Evolutionary conservation across 2,329 filamentous ascomycete species (phyloP), one percentile per base, ranked within the genome.

Genomic region (Ophiocordyceps sinensis): DNA sequence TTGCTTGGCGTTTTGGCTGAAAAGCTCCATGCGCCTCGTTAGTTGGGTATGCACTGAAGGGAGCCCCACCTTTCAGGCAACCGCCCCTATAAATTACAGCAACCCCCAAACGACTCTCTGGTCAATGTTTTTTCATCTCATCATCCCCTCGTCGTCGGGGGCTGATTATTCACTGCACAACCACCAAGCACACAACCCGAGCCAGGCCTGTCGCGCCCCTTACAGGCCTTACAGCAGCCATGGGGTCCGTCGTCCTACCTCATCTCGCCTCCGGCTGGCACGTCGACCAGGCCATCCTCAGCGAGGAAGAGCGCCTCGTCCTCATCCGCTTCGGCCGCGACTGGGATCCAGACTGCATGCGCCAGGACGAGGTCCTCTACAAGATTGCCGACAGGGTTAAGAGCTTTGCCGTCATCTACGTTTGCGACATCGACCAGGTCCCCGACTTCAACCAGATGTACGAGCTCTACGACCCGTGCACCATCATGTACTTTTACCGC

Each of bases 371-470:
- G 62, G 82, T 96, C 7, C 82, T 98, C 41, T 94, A 89, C 71
- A 86, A 75, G 53, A 93, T 98, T 55, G 86, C 89, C 44, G 87
- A 96, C 59, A 77, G 79, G 36, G 86, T 98, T 47, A 93, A 94
- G 67, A 94, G 88, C 67, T 94, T 91, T 57, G 83, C 84, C 43
- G 83, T 83, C 60, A 82, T 96, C 60, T 96, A 96, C 64, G 75
- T 93, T 41, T 95, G 88, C 71, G 88, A 96, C 60, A 80, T 93
- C 53, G 85, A 94, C 57, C 74, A 87, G 60, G 84, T 94, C 5
- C 84, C 85, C 43, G 86, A 94, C 61, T 95, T 94, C 69, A 95
- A 91, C 59, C 77, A 83, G 55, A 96, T 96, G 89, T 95, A 95
- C 70, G 78, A 87, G 58, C 70, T 88, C 6, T 88, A 91, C 68